These are phyloP conservation scores for Eucalyptus cloeziana DNA, from an alignment of 345 rosid genomes.

Conservation along the genomic window DNA sequence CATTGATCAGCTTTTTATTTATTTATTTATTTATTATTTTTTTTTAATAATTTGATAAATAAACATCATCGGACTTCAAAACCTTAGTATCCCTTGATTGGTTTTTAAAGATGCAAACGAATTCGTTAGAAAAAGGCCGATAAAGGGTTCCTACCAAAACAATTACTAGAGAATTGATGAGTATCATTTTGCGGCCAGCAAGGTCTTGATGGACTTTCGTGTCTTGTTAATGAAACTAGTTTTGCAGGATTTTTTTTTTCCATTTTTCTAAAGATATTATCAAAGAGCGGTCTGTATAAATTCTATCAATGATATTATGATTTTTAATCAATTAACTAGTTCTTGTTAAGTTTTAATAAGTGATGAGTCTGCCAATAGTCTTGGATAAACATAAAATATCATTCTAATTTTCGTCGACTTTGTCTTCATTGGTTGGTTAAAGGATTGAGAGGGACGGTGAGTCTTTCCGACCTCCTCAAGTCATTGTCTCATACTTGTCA, in stretches of 20 bases:
- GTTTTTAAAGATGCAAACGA: not conserved
- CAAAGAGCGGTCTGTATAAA: not conserved
- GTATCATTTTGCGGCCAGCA: not conserved
- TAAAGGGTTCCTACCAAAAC: not conserved
- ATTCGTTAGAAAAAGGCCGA: not conserved
- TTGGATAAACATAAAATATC: not conserved
- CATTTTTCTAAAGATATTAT: not conserved
- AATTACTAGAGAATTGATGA: not conserved
- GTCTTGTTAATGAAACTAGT: not conserved
- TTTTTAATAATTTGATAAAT: not conserved
- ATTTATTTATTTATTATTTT: too few species aligned
- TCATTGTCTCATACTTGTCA: accelerated
- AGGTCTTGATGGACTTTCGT: not conserved
- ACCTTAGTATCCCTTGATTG: not conserved
- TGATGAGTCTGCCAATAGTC: accelerated
- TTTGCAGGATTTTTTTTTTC: not conserved
- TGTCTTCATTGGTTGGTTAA: not conserved
- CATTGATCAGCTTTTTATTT: not conserved
- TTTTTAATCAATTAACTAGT: not conserved
- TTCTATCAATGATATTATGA: not conserved
- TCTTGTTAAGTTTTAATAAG: not conserved
- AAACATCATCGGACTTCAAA: not conserved
- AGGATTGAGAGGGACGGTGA: accelerated
- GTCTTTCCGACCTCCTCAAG: not conserved
- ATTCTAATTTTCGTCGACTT: not conserved